Evolutionary conservation across 371 early-diverging fungal genomes (phyloP).

Genomic region (Zopfochytrium polystomum): DNA sequence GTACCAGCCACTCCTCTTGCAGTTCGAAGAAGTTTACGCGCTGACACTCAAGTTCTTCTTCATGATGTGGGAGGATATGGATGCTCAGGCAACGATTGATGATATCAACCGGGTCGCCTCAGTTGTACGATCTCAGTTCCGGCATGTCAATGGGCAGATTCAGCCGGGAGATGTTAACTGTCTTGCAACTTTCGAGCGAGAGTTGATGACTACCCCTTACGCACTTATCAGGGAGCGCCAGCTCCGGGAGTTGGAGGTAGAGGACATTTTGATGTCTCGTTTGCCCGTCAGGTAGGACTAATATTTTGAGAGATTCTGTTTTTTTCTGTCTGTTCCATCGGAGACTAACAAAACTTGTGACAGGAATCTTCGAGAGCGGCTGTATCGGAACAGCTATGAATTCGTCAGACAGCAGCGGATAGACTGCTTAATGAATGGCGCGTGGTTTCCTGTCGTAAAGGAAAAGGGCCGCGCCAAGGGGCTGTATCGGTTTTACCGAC

Average conservation of each 20-base stretch:
- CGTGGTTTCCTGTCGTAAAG: constrained; percentile 63
- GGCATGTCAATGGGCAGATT: constrained; percentile 17
- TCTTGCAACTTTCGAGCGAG: constrained; percentile 58
- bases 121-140: constrained; percentile 39
- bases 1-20: constrained; percentile 63
- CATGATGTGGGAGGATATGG: constrained; percentile 67
- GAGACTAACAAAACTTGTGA: neutral
- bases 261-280: constrained; percentile 62
- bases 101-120: constrained; percentile 47
- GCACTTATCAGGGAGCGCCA: constrained; percentile 62
- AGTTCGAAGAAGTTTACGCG: constrained; percentile 58
- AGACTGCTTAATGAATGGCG: constrained; percentile 63
- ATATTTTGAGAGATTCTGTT: neutral
- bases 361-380: constrained; percentile 60
- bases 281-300: constrained; percentile 59
- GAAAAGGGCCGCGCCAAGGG: constrained; percentile 37
- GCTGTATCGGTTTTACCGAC: constrained; percentile 55
- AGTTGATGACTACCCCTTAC: constrained; percentile 65
- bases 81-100: constrained; percentile 49
- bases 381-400: constrained; percentile 66
- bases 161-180: constrained; percentile 12
- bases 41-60: constrained; percentile 59
- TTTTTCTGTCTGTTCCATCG: neutral
- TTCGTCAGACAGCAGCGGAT: constrained; percentile 70
- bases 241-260: constrained; percentile 67